Evolutionary conservation across 176 grass and related monocot species (phyloP).

Genomic region (Guadua angustifolia): DNA sequence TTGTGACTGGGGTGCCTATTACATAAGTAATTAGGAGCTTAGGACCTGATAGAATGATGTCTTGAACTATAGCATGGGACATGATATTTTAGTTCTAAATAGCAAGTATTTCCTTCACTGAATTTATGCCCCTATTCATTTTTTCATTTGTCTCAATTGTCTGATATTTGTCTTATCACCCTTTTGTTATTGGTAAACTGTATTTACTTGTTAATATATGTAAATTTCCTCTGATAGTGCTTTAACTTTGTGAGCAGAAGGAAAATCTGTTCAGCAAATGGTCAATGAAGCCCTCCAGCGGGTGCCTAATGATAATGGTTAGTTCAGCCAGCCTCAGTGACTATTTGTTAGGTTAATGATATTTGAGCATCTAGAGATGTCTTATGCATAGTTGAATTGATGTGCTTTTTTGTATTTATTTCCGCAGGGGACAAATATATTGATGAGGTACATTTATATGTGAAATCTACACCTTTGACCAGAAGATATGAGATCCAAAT

Average conservation of each 20-base stretch:
- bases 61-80: neutral
- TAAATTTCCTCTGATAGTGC: conserved; percentile 23
- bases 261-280: conserved; percentile 99
- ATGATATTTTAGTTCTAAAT: conserved; percentile 8
- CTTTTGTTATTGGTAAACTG: conserved; percentile 9
- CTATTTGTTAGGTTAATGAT: conserved; percentile 28
- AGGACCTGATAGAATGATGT: neutral
- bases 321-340: conserved; percentile 18
- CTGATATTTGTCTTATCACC: neutral
- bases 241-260: conserved; percentile 69
- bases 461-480: conserved; percentile 19
- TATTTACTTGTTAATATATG: conserved; percentile 7
- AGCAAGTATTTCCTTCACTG: neutral
- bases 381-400: conserved; percentile 33
- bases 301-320: conserved; percentile 86
- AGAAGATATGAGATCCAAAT: neutral
- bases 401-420: conserved; percentile 31
- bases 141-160: neutral
- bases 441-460: conserved; percentile 68
- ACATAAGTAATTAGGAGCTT: neutral
- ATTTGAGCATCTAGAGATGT: conserved; percentile 16
- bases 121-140: neutral
- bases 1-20: neutral
- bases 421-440: conserved; percentile 92
- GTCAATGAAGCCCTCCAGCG: conserved; percentile 88